phyloP scores from a whole-genome alignment of 257 asterid species.

The Nicotiana noctiflora region DNA sequence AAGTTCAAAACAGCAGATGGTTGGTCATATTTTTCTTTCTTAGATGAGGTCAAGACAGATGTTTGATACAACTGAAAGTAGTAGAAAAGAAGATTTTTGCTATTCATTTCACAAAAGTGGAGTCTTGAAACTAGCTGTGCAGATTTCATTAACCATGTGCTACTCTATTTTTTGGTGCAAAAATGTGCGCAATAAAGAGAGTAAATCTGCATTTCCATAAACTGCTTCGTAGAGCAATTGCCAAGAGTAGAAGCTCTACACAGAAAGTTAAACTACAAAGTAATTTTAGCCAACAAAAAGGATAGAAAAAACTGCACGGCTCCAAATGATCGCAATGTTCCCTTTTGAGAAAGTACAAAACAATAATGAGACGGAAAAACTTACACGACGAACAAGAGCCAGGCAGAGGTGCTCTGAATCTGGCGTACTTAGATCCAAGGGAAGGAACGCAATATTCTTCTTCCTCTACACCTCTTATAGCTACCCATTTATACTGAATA shows the following conservation, averaged over 20 bases:
- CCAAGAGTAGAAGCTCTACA: neutral
- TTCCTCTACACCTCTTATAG: slow-evolving; percentile 85
- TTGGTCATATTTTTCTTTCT: neutral
- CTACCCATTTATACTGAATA: slow-evolving; percentile 78
- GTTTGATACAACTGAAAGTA: neutral
- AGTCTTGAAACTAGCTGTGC: neutral
- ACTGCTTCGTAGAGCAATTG: neutral
- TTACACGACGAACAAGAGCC: slow-evolving; percentile 82
- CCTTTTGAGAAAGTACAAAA: neutral
- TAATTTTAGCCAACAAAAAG: neutral
- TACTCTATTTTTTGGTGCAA: slow-evolving; percentile 1
- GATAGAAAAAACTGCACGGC: neutral
- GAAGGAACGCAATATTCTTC: slow-evolving; percentile 66
- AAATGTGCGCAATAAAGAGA: neutral
- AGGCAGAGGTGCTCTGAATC: slow-evolving; percentile 86
- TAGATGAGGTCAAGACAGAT: neutral
- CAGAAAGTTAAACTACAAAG: neutral
- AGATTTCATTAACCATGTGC: neutral
- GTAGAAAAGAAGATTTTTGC: neutral
- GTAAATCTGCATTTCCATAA: neutral
- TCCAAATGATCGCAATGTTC: neutral
- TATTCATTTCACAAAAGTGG: neutral
- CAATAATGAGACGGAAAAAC: slow-evolving; percentile 10
- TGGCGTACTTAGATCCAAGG: slow-evolving; percentile 69
- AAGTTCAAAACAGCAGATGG: neutral